Conservation (phyloP, 2,329 filamentous ascomycete species). For the Coniella lustricola region DNA sequence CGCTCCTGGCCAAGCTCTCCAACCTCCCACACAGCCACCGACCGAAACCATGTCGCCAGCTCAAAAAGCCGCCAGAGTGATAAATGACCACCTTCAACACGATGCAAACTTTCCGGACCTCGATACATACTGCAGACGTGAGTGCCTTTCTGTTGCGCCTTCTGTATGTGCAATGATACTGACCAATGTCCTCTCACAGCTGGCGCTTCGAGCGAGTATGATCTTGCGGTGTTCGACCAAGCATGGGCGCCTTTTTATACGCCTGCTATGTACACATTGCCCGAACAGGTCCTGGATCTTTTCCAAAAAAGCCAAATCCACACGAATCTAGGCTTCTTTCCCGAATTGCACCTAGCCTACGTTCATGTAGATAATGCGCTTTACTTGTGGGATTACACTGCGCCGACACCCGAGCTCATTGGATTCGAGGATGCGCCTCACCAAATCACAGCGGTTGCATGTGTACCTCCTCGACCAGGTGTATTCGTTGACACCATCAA, state of each 20-base stretch:
- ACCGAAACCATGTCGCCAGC: conserved; percentile 51
- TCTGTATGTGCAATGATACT: conserved; percentile 1
- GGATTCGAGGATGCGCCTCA: conserved; percentile 86
- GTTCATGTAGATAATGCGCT: conserved; percentile 91
- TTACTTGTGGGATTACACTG: conserved; percentile 96
- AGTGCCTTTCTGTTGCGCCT: conserved; percentile 32
- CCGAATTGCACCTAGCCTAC: conserved; percentile 92
- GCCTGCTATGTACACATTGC: conserved; percentile 79
- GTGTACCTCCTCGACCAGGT: conserved; percentile 75
- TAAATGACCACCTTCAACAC: conserved; percentile 69
- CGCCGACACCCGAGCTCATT: conserved; percentile 82
- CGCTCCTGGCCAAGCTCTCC: conserved; percentile 27
- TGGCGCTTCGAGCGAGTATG: conserved; percentile 87
- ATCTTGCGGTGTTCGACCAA: conserved; percentile 58
- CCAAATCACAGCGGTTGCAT: conserved; percentile 83
- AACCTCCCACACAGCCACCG: conserved; percentile 29
- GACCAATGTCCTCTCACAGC: conserved; percentile 44
- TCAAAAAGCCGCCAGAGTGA: conserved; percentile 71
- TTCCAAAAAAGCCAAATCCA: conserved; percentile 81
- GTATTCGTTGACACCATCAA: conserved; percentile 85
- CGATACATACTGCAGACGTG: conserved; percentile 82
- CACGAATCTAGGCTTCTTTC: conserved; percentile 92
- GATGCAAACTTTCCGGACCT: conserved; percentile 83
- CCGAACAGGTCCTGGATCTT: conserved; percentile 85
- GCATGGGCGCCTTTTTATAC: conserved; percentile 89